Base-by-base conservation (phyloP, 2,329 filamentous ascomycete genomes). In the Mycocentrospora acerina region DNA sequence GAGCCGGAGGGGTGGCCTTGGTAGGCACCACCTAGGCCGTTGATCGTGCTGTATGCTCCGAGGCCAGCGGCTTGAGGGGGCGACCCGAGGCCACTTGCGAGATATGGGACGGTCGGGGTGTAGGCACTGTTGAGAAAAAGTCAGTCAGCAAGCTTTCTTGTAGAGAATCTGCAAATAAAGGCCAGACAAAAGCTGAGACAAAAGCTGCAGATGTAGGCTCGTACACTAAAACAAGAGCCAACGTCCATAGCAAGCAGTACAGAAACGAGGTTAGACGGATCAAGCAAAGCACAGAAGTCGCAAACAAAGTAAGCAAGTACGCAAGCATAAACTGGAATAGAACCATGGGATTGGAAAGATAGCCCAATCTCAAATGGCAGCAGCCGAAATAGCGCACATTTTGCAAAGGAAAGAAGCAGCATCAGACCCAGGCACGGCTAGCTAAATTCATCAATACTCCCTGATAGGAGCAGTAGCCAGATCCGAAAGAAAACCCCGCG, bases 261-360 rank as follows among this genome's bases (percentile, higher is more conserved):
- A 33, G 47, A 33, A 48, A 43, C 29, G 27, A 45, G 34, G 39
- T 43, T 41, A 51, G 53, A 61, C 40, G 27, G 35, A 51, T 52
- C 49, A 50, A 38, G 44, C 44, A 37, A 48, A 51, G 48, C 42
- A 58, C 44, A 22, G 19, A 22, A 22, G 49, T 56, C 45, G 53
- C 34, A 40, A 44, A 44, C 37, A 31, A 44, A 57, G 45, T 55
- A 60, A 55, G 55, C 50, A 57, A 57, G 49, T 46, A 42, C 36
- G 51, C 46, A 59, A 59, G 51, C 55, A 57, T 42, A 54, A 46
- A 53, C 46, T 60, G 50, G 35, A 49, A 46, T 22, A 51, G 47
- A 56, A 42, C 48, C 48, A 50, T 60, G 48, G 55, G 57, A 67
- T 62, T 65, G 59, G 60, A 58, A 60, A 51, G 55, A 56, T 60